Evolutionary conservation across 306 rosid species (phyloP).

Genomic region (Malus orientalis): DNA sequence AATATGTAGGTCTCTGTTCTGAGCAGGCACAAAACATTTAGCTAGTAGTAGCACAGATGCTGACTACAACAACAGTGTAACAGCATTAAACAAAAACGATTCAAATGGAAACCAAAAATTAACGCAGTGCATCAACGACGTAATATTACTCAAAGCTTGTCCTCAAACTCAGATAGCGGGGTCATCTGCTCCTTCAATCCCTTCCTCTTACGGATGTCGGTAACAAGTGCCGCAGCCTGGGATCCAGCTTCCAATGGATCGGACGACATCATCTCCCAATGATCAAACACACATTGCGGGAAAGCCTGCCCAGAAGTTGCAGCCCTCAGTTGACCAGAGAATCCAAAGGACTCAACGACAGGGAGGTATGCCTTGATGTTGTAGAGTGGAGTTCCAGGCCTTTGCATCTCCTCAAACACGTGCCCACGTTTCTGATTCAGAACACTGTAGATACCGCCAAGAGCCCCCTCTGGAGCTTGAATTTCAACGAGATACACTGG

Average conservation of each 20-base stretch:
- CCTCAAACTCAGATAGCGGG: slow-evolving; percentile 31
- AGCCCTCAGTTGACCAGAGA: slow-evolving; percentile 70
- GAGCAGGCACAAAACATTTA: background rate
- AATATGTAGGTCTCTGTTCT: background rate
- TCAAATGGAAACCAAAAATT: background rate
- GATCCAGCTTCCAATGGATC: slow-evolving; percentile 78
- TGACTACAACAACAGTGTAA: slow-evolving; percentile 6
- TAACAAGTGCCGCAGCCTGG: slow-evolving; percentile 50
- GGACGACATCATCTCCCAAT: slow-evolving; percentile 85
- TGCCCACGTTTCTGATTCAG: slow-evolving; percentile 80
- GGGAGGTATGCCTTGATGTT: slow-evolving; percentile 79
- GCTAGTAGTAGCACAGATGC: background rate
- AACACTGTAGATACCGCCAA: slow-evolving; percentile 78
- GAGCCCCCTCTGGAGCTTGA: slow-evolving; percentile 80
- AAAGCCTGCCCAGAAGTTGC: slow-evolving; percentile 95
- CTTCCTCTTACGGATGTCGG: slow-evolving; percentile 85
- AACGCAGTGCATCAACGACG: background rate
- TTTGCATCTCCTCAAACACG: slow-evolving; percentile 67
- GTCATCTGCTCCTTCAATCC: slow-evolving; percentile 67
- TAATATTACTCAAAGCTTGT: slow-evolving; percentile 16
- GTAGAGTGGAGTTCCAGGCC: slow-evolving; percentile 77
- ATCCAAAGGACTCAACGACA: slow-evolving; percentile 66
- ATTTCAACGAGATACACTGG: slow-evolving; percentile 79
- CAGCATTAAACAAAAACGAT: background rate
- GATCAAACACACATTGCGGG: slow-evolving; percentile 89